Base-by-base conservation (phyloP, 108 stramenopile species). In the Chaetoceros muelleri region DNA sequence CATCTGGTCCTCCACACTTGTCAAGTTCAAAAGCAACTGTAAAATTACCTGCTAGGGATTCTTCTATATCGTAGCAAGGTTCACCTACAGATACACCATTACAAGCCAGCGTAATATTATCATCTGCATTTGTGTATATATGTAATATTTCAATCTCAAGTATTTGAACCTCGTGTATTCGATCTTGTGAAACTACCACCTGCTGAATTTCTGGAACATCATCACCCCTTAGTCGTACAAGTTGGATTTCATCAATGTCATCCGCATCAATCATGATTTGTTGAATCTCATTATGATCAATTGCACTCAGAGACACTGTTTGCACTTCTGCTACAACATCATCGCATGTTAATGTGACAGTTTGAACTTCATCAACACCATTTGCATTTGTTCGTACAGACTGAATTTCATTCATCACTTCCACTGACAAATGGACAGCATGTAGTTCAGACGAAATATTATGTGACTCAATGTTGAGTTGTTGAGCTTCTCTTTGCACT, bases 301-400 rank as follows among this genome's bases (percentile, higher is more conserved):
- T 64, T 16, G 90, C 73, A 26, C 66, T 80, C n/a, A 82, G 79
- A 20, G 77, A 72, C 30, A 94, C 64, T 44, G 74, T 83, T 74
- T 94, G 90, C 1, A 94, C 87, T 56, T 94, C 90, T 3, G 78
- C 65, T 19, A 74, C 60, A 1, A 88, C 89, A 51, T 80, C 76
- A 62, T 84, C 80, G 44, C 67, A 79, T n/a, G 78, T 75, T n/a
- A 85, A 85, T 2, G 87, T 67, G 17, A 91, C 64, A 48, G 78
- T 74, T 57, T 91, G 89, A 0, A 91, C 66, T 31, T 94, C 92
- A 65, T 94, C 90, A 10, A 84, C 76, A 19, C 90, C 87, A 10
- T 61, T 60, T 7, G 91, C 82, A 46, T 54, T 46, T 2, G 72
- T 63, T 25, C 73, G 66, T 28, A 94, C 66, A 8, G 83, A 81